Percentiles rank a stretch among this genome's conserved stretches.
phyloP scores from a whole-genome alignment of 2,329 filamentous ascomycete genomes.

The Nannizziopsis arthrosporioides region DNA sequence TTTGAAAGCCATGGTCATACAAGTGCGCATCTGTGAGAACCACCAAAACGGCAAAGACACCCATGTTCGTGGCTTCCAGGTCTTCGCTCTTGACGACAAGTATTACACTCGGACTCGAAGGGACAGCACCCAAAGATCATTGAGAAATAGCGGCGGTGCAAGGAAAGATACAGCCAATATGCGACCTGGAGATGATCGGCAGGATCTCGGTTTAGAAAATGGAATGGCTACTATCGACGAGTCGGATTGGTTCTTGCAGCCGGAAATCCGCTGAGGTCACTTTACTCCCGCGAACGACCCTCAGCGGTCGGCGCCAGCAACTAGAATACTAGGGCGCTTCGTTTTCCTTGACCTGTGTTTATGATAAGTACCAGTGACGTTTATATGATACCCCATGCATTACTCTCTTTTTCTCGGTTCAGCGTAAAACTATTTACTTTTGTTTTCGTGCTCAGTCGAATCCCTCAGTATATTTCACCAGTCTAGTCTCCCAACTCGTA shows the following conservation, averaged over 20 bases:
- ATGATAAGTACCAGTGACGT: background rate
- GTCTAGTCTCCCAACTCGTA: background rate
- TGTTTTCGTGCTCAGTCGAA: background rate
- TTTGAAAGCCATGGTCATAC: constrained; percentile 76
- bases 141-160: constrained; percentile 15
- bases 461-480: background rate
- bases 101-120: constrained; percentile 19
- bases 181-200: constrained; percentile 14
- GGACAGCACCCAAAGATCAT: constrained; percentile 24
- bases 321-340: background rate
- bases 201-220: constrained; percentile 17
- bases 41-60: constrained; percentile 99
- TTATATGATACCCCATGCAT: constrained; percentile 8
- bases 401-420: background rate
- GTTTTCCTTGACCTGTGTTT: too few relatives aligned
- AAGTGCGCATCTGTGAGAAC: constrained; percentile 86
- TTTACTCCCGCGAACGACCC: background rate
- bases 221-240: constrained; percentile 29
- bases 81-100: constrained; percentile 49
- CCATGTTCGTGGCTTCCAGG: constrained; percentile 85
- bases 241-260: constrained; percentile 41
- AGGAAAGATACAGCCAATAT: constrained; percentile 12
- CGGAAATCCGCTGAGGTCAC: constrained; percentile 32
- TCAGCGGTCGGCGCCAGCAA: background rate
- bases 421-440: background rate